Base-by-base conservation (phyloP, 768 basidiomycete genomes). In the Suillus lakei region DNA sequence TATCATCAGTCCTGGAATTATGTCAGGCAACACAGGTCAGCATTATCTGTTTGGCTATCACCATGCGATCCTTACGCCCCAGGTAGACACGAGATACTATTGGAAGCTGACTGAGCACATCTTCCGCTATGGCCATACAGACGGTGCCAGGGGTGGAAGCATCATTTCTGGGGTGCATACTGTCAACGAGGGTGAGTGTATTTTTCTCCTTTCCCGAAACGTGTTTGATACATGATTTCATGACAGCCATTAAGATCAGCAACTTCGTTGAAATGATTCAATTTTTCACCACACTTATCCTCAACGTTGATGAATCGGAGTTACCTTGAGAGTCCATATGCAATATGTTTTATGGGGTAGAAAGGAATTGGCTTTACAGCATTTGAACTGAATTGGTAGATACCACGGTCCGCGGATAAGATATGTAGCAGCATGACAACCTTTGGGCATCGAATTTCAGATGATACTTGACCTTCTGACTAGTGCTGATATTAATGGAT, bases 281-380 rank as follows among this genome's bases (percentile, higher is more conserved):
- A 30, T 93, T 92, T 77, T 91, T 86, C 72, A 79, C 84, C 0
- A 83, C 82, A 4, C 78, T 92, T 38, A 86, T 92, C n/a, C 78
- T 93, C 46, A 93, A 92, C 67, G 82, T 81, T 2, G 91, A 92
- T 64, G 90, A 92, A 72, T 78, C 84, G 15, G 28, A 48, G 8
- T 60, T 68, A 4, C 39, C 34, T 9, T 68, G 63, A 66, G 23
- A 38, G 55, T n/a, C 26, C 46, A 51, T 23, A 51, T 8, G 4
- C 30, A 30, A 53, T 53, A 21, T 2, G 9, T 30, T 53, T 30
- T 53, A 28, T 30, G 30, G 5, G 51, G 51, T 9, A 18, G 15
- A 15, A 50, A 50, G 26, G 48, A 7, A 26, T 50, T 15, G 28
- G 26, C 16, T 18, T 28, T 16, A 28, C 26, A 16, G 26, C 15